Percentiles rank a stretch among this genome's conserved stretches.
Conservation (phyloP, 2,329 filamentous ascomycete species). For the Pseudophaeomoniella oleicola region DNA sequence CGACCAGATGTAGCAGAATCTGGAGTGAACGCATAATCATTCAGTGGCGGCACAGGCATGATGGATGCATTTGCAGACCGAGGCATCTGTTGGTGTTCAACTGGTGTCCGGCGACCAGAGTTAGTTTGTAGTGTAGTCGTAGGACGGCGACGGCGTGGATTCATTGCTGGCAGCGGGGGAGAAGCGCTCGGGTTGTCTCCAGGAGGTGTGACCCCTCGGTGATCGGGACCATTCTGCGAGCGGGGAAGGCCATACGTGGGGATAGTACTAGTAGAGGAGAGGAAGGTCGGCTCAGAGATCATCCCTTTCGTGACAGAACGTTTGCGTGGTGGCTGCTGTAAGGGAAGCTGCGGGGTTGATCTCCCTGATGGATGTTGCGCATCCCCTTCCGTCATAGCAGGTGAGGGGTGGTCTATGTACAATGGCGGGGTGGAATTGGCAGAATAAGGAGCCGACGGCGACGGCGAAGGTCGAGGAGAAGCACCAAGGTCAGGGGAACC, state of each 20-base stretch:
- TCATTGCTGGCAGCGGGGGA: slow-evolving; percentile 44
- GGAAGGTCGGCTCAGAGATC: slow-evolving; percentile 45
- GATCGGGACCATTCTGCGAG: slow-evolving; percentile 36
- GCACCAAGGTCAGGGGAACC: slow-evolving; percentile 16
- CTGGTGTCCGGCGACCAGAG: slow-evolving; percentile 2
- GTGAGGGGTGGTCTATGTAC: neutral
- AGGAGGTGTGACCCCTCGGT: neutral
- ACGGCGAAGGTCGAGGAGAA: slow-evolving; percentile 27
- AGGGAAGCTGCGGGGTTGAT: slow-evolving; percentile 9
- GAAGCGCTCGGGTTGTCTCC: too few relatives aligned
- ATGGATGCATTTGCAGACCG: neutral
- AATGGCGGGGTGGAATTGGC: slow-evolving; percentile 40
- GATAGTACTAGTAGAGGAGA: slow-evolving; percentile 40
- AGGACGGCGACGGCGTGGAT: slow-evolving; percentile 40
- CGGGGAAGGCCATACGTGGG: slow-evolving; percentile 42
- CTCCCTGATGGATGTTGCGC: slow-evolving; percentile 2
- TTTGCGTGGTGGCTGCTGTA: slow-evolving; percentile 29
- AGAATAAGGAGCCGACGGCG: slow-evolving; percentile 31
- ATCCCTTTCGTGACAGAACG: slow-evolving; percentile 44
- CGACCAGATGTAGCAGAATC: slow-evolving; percentile 1
- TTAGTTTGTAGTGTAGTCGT: slow-evolving; percentile 22
- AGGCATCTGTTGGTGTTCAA: neutral
- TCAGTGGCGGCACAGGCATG: slow-evolving; percentile 5
- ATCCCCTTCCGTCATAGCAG: slow-evolving; percentile 15
- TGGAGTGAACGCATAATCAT: slow-evolving; percentile 3